Percentiles rank a stretch among this genome's conserved stretches.
Conservation (phyloP, 345 rosid species). For the thale cress (Arabidopsis thaliana) region TAIR10.1 NC_003075.7:8884001-8884500, state of each 20-base stretch:
- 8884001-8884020: conserved; percentile 26
- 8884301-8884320: conserved; percentile 51
- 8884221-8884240: conserved; percentile 76
- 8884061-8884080: conserved; percentile 36
- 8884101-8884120: conserved; percentile 44
- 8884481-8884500: conserved; percentile 27
- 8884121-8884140: not conserved
- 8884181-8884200: conserved; percentile 7
- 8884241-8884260: conserved; percentile 52
- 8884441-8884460: conserved; percentile 38
- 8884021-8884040: conserved; percentile 25
- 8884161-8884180: conserved; percentile 9
- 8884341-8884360: conserved; percentile 48
- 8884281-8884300: conserved; percentile 47
- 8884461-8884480: conserved; percentile 29
- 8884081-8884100: conserved; percentile 26
- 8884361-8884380: conserved; percentile 43
- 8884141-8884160: conserved; percentile 30
- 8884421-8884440: conserved; percentile 10
- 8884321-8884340: conserved; percentile 58
- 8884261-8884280: conserved; percentile 48
- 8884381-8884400: conserved; percentile 16
- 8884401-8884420: not conserved
- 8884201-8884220: conserved; percentile 43
- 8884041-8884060: conserved; percentile 26